Percentiles rank a stretch among this genome's conserved stretches.
These are phyloP conservation scores for Eremothecium gossypii DNA, from an alignment of 1,139 yeast genomes.

Conservation along the genomic window DNA sequence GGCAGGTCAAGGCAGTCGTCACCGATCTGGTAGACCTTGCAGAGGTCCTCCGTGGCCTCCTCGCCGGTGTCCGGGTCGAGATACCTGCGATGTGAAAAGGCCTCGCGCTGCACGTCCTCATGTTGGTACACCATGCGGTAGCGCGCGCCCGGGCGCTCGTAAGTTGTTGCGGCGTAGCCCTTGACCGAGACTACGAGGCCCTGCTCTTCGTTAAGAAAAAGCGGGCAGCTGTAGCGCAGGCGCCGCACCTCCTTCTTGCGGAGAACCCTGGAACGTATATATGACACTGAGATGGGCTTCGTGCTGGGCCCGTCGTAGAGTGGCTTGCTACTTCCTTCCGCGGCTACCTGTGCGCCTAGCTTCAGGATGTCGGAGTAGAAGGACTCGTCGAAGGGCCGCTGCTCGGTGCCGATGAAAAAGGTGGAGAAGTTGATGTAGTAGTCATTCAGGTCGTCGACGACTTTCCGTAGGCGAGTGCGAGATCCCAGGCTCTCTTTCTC, in stretches of 20 bases:
- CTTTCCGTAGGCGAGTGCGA: slow-evolving; percentile 41
- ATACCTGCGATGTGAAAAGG: slow-evolving; percentile 39
- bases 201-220: slow-evolving; percentile 38
- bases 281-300: slow-evolving; percentile 37
- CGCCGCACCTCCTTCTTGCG: slow-evolving; percentile 55
- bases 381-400: slow-evolving; percentile 39
- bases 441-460: slow-evolving; percentile 52
- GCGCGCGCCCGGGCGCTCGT: slow-evolving; percentile 39
- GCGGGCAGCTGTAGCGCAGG: slow-evolving; percentile 52
- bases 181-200: slow-evolving; percentile 51
- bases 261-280: slow-evolving; percentile 42
- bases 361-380: slow-evolving; percentile 49
- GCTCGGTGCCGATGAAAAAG: slow-evolving; percentile 42
- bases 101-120: slow-evolving; percentile 45
- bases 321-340: slow-evolving; percentile 1
- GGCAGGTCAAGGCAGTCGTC: slow-evolving; percentile 35
- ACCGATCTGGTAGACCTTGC: slow-evolving; percentile 38
- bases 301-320: slow-evolving; percentile 33
- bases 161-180: slow-evolving; percentile 59
- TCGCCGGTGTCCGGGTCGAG: slow-evolving; percentile 38
- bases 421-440: slow-evolving; percentile 50
- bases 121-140: slow-evolving; percentile 42
- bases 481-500: slow-evolving; percentile 30
- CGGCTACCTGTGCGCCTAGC: slow-evolving; percentile 9
- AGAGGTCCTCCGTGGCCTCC: slow-evolving; percentile 31